Conservation (phyloP, 495 filamentous ascomycete species). For the Penicillium longicatenatum region DNA sequence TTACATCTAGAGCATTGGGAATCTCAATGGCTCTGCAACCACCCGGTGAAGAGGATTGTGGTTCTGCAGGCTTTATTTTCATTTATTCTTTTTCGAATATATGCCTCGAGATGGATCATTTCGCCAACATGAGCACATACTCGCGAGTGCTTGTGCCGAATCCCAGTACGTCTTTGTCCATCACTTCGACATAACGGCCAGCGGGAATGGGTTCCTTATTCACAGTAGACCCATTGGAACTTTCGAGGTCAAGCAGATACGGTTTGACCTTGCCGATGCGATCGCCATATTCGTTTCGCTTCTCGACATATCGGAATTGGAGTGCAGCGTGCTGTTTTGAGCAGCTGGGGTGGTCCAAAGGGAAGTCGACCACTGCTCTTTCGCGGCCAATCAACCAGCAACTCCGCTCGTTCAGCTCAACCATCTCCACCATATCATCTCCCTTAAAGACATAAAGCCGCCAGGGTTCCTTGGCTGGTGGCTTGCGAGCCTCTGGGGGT, state of each 20-base stretch:
- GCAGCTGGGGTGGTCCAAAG: slow-evolving; percentile 86
- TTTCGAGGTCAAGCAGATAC: slow-evolving; percentile 92
- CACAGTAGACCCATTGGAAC: slow-evolving; percentile 85
- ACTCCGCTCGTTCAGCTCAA: slow-evolving; percentile 71
- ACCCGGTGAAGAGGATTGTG: not conserved
- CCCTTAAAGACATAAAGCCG: slow-evolving; percentile 94
- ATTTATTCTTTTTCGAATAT: not conserved
- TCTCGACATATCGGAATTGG: slow-evolving; percentile 85
- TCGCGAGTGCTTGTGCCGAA: slow-evolving; percentile 88
- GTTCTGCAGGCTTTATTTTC: not conserved
- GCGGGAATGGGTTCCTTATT: slow-evolving; percentile 73
- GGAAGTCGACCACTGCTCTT: slow-evolving; percentile 73
- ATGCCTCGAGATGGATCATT: slow-evolving; percentile 6
- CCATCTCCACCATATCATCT: slow-evolving; percentile 72
- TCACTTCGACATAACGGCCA: slow-evolving; percentile 81
- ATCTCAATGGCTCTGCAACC: not conserved
- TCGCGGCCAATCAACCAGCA: slow-evolving; percentile 94
- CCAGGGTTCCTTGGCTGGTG: slow-evolving; percentile 76
- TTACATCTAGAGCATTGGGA: not conserved
- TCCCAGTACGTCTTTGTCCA: slow-evolving; percentile 82
- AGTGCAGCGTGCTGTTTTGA: slow-evolving; percentile 95
- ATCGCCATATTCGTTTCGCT: slow-evolving; percentile 83
- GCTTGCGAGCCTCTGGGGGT: slow-evolving; percentile 88
- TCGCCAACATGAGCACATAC: slow-evolving; percentile 76
- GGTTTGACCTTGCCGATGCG: slow-evolving; percentile 78